Percentiles rank a stretch among this genome's conserved stretches.
Evolutionary conservation across 352 stramenopile genomes (phyloP).

Genomic region (Heterotrichella gracilis): DNA sequence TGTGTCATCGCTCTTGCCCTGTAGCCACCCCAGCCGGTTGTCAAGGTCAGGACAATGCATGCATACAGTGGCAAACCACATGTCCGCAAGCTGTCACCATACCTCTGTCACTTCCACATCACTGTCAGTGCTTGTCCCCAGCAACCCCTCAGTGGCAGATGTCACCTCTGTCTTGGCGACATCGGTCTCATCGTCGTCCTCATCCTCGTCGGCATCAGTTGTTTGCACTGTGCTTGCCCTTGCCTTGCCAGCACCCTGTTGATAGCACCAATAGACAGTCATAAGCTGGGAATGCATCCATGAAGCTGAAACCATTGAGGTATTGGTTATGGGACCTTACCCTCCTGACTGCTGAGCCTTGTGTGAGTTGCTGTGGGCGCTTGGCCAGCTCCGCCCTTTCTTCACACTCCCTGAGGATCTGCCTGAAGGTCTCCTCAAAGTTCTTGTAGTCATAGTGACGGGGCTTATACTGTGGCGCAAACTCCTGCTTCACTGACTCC

Average conservation of each 20-base stretch:
- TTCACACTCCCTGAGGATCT: constrained; percentile 13
- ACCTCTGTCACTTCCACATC: no score
- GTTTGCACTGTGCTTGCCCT: neutral
- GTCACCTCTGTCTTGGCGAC: no score
- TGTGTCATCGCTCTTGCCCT: no score
- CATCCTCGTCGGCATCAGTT: neutral
- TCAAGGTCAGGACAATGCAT: no score
- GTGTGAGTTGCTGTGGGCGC: no score
- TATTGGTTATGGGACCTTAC: neutral
- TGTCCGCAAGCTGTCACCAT: no score
- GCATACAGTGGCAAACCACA: no score
- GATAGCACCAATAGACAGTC: neutral
- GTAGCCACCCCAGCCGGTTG: no score
- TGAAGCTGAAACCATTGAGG: neutral
- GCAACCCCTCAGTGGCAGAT: no score
- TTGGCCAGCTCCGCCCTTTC: neutral
- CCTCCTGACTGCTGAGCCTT: neutral
- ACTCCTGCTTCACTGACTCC: constrained; percentile 36
- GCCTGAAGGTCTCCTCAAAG: constrained; percentile 14
- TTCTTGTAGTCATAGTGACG: neutral
- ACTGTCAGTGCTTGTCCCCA: no score
- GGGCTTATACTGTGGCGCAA: constrained; percentile 3
- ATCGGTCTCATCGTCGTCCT: no score
- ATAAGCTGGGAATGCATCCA: neutral
- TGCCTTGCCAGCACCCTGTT: neutral